Evolutionary conservation across 2,329 filamentous ascomycete species (phyloP).

Genomic region (Hypoxylon sp.): DNA sequence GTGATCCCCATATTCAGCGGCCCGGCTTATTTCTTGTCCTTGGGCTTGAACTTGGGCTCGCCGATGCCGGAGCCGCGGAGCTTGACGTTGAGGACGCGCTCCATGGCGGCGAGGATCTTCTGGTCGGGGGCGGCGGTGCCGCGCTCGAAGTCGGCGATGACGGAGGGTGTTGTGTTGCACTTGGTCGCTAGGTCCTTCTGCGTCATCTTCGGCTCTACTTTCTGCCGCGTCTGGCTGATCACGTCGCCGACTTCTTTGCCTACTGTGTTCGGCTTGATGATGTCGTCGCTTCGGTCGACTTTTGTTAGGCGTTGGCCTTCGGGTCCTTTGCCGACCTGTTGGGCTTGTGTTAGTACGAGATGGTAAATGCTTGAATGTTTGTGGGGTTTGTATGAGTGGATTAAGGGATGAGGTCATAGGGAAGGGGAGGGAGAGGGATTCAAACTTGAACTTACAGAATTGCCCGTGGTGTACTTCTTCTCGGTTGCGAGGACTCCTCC

Average conservation of each 20-base stretch:
- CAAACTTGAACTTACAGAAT: constrained; percentile 74
- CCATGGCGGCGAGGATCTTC: constrained; percentile 82
- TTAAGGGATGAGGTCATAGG: constrained; percentile 13
- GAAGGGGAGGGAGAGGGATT: not conserved
- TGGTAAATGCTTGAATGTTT: not conserved
- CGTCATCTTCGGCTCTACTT: constrained; percentile 93
- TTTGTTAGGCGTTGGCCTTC: constrained; percentile 98
- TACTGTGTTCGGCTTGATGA: constrained; percentile 95
- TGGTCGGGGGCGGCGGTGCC: constrained; percentile 84
- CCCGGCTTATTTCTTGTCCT: constrained; percentile 70
- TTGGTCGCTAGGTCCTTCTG: constrained; percentile 89
- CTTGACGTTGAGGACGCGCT: constrained; percentile 89
- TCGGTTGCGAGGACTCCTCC: constrained; percentile 85
- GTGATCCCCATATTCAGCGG: too few species aligned
- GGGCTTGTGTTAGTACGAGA: constrained; percentile 31
- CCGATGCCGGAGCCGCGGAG: constrained; percentile 89
- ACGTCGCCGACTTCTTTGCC: constrained; percentile 84
- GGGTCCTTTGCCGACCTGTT: constrained; percentile 65
- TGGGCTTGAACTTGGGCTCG: constrained; percentile 80
- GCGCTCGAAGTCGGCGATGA: constrained; percentile 88
- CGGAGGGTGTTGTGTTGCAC: constrained; percentile 85
- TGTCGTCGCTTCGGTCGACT: constrained; percentile 96
- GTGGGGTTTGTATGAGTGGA: not conserved
- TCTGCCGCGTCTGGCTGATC: constrained; percentile 83
- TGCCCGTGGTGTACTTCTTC: constrained; percentile 88